Conservation (phyloP, 1,139 yeast species). For the Taphrina populina region DNA sequence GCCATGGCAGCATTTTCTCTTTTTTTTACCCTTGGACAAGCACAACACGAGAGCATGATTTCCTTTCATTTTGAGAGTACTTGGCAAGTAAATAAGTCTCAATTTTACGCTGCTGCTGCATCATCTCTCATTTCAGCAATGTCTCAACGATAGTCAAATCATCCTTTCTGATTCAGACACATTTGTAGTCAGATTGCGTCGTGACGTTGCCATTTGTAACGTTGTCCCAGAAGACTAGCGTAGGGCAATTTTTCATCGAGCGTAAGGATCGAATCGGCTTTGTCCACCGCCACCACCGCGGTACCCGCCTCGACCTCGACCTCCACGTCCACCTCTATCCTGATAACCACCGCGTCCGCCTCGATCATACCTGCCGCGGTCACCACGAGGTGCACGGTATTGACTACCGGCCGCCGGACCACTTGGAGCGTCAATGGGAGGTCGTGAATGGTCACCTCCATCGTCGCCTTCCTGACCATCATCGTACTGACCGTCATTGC, state of each 20-base stretch:
- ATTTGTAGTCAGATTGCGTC: too few relatives aligned
- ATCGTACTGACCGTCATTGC: slow-evolving; percentile 2
- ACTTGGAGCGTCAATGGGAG: slow-evolving; percentile 31
- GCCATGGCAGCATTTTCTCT: too few relatives aligned
- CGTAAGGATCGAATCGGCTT: slow-evolving; percentile 46
- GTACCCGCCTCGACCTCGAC: slow-evolving; percentile 38
- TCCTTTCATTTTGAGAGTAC: too few relatives aligned
- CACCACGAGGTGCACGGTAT: slow-evolving; percentile 32
- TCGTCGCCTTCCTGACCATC: slow-evolving; percentile 25
- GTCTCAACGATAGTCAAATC: too few relatives aligned
- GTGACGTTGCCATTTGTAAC: too few relatives aligned
- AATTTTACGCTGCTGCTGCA: too few relatives aligned
- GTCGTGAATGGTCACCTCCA: slow-evolving; percentile 2
- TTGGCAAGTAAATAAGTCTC: too few relatives aligned
- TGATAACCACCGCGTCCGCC: slow-evolving; percentile 39
- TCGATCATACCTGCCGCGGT: slow-evolving; percentile 38
- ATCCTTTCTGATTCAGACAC: too few relatives aligned
- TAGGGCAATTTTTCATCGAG: slow-evolving; percentile 32
- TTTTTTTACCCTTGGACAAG: too few relatives aligned
- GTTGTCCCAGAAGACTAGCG: too few relatives aligned
- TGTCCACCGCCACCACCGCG: slow-evolving; percentile 41
- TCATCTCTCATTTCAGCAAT: too few relatives aligned
- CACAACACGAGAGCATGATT: too few relatives aligned
- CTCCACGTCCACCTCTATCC: slow-evolving; percentile 38
- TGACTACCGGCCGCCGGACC: slow-evolving; percentile 24